These are phyloP conservation scores for Scutellaria galericulata DNA, from an alignment of 257 asterid species.

Conservation along the genomic window DNA sequence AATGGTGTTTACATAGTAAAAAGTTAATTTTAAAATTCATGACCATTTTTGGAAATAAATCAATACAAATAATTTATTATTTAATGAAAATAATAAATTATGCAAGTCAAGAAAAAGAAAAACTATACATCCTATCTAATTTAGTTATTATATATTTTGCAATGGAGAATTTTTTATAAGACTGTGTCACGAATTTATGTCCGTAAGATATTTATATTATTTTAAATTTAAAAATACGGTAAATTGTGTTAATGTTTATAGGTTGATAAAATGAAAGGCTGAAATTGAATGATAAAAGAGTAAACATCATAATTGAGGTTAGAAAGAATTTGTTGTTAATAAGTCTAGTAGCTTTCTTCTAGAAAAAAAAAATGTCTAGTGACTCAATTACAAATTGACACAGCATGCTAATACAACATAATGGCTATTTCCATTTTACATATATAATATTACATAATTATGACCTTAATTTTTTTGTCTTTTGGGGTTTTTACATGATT, in stretches of 20 bases:
- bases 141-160: no score
- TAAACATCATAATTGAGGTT: conserved; percentile 39
- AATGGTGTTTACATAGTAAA: no score
- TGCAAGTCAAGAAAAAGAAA: no score
- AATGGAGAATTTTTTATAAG: no score
- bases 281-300: conserved; percentile 24
- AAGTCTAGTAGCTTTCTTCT: not conserved
- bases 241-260: not conserved
- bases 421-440: conserved; percentile 18
- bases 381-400: conserved; percentile 20
- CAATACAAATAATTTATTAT: not conserved
- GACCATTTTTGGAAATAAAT: not conserved
- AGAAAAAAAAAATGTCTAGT: not conserved
- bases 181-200: no score
- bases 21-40: no score
- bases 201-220: not conserved
- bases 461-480: not conserved
- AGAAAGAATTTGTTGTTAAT: conserved; percentile 2
- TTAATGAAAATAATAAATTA: no score
- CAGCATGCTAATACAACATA: conserved; percentile 35
- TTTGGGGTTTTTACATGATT: conserved; percentile 13
- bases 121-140: no score
- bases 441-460: not conserved
- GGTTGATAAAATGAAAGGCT: not conserved
- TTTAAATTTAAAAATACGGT: not conserved